A percentile compares a stretch with the other conserved stretches of the same genome.
Evolutionary conservation across 2,329 filamentous ascomycete genomes (phyloP).

Genomic region (Capronia epimyces): DNA sequence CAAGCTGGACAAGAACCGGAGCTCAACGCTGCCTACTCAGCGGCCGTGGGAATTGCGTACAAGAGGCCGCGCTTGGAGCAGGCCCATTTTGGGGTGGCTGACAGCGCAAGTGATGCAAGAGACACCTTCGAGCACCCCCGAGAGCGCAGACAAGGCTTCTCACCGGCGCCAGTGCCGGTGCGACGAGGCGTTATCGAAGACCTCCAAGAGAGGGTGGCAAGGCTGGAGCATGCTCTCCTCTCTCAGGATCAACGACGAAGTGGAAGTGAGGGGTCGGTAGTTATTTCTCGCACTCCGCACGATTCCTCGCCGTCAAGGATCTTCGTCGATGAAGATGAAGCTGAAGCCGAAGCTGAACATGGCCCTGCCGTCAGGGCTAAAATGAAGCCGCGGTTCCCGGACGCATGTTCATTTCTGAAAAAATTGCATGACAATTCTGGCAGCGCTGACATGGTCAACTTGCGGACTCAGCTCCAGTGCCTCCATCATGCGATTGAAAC

Average conservation of each 20-base stretch:
- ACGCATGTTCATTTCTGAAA: slow-evolving; percentile 19
- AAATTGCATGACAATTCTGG: slow-evolving; percentile 3
- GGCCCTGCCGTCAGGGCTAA: neutral
- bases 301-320: neutral
- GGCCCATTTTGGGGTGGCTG: neutral
- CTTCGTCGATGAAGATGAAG: neutral
- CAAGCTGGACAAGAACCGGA: slow-evolving; percentile 25
- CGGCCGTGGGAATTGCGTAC: neutral
- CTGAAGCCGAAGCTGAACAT: neutral
- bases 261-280: neutral
- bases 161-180: neutral
- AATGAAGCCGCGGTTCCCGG: slow-evolving; percentile 9
- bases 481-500: slow-evolving; percentile 16
- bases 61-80: slow-evolving; percentile 15
- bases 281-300: neutral
- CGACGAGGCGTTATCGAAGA: slow-evolving; percentile 21
- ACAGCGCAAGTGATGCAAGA: neutral
- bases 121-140: neutral
- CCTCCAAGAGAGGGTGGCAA: slow-evolving; percentile 19
- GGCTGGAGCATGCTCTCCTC: slow-evolving; percentile 19
- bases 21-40: slow-evolving; percentile 4
- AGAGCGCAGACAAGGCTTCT: neutral
- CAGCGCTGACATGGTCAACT: slow-evolving; percentile 5
- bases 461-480: slow-evolving; percentile 12
- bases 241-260: slow-evolving; percentile 3